Conservation (phyloP, 2,329 filamentous ascomycete genomes). For the Colletotrichum graminicola region DNA sequence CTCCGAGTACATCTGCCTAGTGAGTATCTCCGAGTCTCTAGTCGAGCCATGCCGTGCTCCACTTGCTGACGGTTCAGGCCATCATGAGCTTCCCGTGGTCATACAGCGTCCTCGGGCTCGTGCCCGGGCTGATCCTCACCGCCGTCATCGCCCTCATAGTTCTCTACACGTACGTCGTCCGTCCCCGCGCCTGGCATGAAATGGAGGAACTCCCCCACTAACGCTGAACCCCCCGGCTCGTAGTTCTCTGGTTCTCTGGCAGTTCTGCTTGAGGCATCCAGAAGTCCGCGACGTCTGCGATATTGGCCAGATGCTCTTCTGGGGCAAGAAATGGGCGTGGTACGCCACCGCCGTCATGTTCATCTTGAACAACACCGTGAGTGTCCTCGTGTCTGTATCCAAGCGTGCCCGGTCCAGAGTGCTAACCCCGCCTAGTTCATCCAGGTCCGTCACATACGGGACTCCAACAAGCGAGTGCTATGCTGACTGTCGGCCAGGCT, state of each 20-base stretch:
- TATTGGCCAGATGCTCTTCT: constrained; percentile 95
- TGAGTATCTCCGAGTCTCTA: constrained; percentile 23
- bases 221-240: constrained; percentile 36
- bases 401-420: neutral
- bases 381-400: neutral
- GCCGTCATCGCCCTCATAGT: constrained; percentile 82
- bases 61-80: constrained; percentile 51
- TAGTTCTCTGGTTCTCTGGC: constrained; percentile 67
- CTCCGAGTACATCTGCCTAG: constrained; percentile 84
- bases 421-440: constrained; percentile 29
- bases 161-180: constrained; percentile 73
- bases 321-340: constrained; percentile 81
- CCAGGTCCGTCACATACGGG: constrained; percentile 2
- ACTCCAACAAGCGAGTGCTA: neutral
- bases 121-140: constrained; percentile 86
- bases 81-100: constrained; percentile 98
- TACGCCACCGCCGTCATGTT: constrained; percentile 85
- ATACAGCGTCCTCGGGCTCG: constrained; percentile 87
- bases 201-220: neutral
- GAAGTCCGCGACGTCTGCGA: constrained; percentile 94
- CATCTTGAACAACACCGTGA: constrained; percentile 84
- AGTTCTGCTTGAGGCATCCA: constrained; percentile 91
- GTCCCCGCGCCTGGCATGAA: constrained; percentile 44
- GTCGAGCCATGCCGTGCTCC: no score
- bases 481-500: constrained; percentile 60